Evolutionary conservation across 345 rosid species (phyloP).

Genomic region (Salix exigua): DNA sequence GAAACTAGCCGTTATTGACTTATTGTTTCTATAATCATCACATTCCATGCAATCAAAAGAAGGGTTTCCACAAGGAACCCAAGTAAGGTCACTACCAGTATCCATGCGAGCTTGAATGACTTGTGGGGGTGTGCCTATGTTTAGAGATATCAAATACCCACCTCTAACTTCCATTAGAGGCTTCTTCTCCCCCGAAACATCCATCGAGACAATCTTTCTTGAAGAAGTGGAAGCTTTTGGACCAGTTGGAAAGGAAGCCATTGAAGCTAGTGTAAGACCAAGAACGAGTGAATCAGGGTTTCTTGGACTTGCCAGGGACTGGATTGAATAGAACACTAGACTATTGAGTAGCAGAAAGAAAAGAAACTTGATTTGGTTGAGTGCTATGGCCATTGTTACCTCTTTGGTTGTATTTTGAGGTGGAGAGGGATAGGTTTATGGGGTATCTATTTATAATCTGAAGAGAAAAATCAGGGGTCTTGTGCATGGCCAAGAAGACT

Average conservation of each 20-base stretch:
- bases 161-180: slow-evolving; percentile 66
- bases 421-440: not conserved
- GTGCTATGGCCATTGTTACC: not conserved
- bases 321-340: slow-evolving; percentile 13
- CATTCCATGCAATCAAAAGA: slow-evolving; percentile 72
- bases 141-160: slow-evolving; percentile 66
- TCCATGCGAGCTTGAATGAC: slow-evolving; percentile 72
- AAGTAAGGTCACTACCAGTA: slow-evolving; percentile 85
- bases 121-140: slow-evolving; percentile 76
- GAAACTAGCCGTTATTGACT: slow-evolving; percentile 33
- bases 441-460: slow-evolving; percentile 2
- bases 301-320: slow-evolving; percentile 33
- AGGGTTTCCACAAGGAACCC: slow-evolving; percentile 86
- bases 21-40: slow-evolving; percentile 48
- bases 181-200: slow-evolving; percentile 38
- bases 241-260: slow-evolving; percentile 29
- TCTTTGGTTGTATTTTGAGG: not conserved
- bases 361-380: slow-evolving; percentile 4
- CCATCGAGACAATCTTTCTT: slow-evolving; percentile 20
- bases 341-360: slow-evolving; percentile 22
- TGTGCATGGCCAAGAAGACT: not conserved
- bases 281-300: slow-evolving; percentile 44
- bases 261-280: slow-evolving; percentile 43
- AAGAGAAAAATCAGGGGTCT: not conserved
- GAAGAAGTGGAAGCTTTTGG: slow-evolving; percentile 28